phyloP scores from a whole-genome alignment of 139 green algal species.

The Haematococcus sp. region DNA sequence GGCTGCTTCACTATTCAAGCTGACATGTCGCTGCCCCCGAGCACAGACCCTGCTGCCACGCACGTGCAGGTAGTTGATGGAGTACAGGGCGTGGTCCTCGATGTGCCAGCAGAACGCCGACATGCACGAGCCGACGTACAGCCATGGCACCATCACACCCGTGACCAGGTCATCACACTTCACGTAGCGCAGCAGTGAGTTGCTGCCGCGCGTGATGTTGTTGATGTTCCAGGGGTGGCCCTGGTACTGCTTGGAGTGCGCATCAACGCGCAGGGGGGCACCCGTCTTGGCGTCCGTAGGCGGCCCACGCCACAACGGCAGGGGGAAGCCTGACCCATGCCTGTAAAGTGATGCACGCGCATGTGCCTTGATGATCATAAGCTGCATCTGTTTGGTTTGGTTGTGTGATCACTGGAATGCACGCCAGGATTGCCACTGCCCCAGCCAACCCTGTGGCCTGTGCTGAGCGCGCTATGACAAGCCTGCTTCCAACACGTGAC shows the following conservation, averaged over 20 bases:
- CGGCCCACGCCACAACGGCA: constrained; percentile 24
- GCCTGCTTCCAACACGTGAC: too few relatives aligned
- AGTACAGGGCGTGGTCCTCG: constrained; percentile 92
- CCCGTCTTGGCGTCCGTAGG: background rate
- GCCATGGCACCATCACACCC: constrained; percentile 78
- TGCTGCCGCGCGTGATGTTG: constrained; percentile 21
- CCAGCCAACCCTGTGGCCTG: too few relatives aligned
- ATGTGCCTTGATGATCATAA: constrained; percentile 61
- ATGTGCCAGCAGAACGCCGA: constrained; percentile 83
- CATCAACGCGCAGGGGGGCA: background rate
- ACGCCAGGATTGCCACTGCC: too few relatives aligned
- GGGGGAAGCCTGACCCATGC: constrained; percentile 37
- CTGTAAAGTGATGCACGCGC: background rate
- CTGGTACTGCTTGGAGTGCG: constrained; percentile 13
- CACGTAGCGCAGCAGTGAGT: constrained; percentile 35
- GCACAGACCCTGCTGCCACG: constrained; percentile 41
- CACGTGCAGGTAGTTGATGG: constrained; percentile 89
- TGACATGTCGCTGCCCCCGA: too few relatives aligned
- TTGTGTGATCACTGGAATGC: too few relatives aligned
- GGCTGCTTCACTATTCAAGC: too few relatives aligned
- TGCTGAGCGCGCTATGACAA: too few relatives aligned
- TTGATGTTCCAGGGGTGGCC: constrained; percentile 45
- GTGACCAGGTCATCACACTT: constrained; percentile 23
- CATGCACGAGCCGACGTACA: constrained; percentile 83
- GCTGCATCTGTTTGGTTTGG: too few relatives aligned